Evolutionary conservation across 2,329 filamentous ascomycete species (phyloP).

Genomic region (Cladosporium sp.): DNA sequence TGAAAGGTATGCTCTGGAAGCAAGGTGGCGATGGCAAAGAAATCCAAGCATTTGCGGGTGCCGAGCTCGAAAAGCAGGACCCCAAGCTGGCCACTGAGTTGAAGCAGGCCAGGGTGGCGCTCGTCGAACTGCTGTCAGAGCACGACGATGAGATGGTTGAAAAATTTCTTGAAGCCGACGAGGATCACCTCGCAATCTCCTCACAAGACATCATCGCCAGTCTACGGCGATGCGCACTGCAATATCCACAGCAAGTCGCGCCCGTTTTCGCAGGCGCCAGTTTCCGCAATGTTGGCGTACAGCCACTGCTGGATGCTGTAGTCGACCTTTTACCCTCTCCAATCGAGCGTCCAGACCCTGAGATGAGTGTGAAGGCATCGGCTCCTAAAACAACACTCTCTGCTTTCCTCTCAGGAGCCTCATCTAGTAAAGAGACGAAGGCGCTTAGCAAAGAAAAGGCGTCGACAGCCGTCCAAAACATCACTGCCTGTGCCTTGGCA

Average conservation of each 20-base stretch:
- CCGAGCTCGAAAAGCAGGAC: conserved; percentile 56
- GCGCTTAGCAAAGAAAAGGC: conserved; percentile 44
- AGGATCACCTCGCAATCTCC: conserved; percentile 70
- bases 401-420: conserved; percentile 15
- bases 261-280: conserved; percentile 91
- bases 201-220: conserved; percentile 68
- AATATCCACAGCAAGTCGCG: conserved; percentile 70
- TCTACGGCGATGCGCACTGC: conserved; percentile 70
- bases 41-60: conserved; percentile 52
- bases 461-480: conserved; percentile 55
- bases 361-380: conserved; percentile 51
- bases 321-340: conserved; percentile 86
- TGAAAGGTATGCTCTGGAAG: conserved; percentile 74
- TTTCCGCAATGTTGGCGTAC: conserved; percentile 90
- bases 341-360: conserved; percentile 73
- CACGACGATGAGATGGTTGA: conserved; percentile 86
- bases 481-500: conserved; percentile 69
- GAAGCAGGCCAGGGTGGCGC: conserved; percentile 70
- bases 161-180: conserved; percentile 74
- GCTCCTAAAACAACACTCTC: conserved; percentile 12
- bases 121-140: conserved; percentile 84
- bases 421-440: conserved; percentile 43
- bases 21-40: conserved; percentile 66
- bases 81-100: conserved; percentile 64
- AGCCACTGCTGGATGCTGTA: conserved; percentile 85